Conservation (phyloP, 2,329 filamentous ascomycete species). For the Beauveria scarabaeidicola region DNA sequence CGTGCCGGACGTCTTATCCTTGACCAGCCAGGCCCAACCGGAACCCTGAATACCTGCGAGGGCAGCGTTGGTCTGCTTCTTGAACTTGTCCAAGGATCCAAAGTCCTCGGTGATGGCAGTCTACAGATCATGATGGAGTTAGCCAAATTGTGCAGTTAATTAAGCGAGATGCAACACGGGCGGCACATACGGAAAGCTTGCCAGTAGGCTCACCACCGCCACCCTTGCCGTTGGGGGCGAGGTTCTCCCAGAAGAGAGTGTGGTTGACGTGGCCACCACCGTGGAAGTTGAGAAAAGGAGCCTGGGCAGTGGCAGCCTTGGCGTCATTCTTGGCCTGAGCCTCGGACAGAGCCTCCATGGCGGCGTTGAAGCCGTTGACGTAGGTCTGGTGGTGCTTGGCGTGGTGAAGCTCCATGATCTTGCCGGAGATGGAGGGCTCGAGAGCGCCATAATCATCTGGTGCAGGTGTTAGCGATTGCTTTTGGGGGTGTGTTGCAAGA, state of each 20-base stretch:
- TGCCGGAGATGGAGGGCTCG: constrained; percentile 71
- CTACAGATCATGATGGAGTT: constrained; percentile 18
- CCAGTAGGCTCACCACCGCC: constrained; percentile 52
- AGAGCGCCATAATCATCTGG: constrained; percentile 94
- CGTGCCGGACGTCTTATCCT: constrained; percentile 54
- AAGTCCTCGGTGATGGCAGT: constrained; percentile 57
- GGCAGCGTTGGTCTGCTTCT: constrained; percentile 57
- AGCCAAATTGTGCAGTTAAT: not conserved
- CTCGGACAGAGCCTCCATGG: constrained; percentile 59
- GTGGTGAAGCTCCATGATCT: constrained; percentile 97
- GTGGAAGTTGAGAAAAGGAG: constrained; percentile 64
- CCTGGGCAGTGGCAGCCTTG: constrained; percentile 40
- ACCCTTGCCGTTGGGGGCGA: constrained; percentile 57
- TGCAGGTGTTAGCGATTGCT: not conserved
- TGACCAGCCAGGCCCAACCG: constrained; percentile 86
- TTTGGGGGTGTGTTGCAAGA: not conserved
- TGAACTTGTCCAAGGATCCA: constrained; percentile 56
- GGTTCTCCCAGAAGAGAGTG: constrained; percentile 77
- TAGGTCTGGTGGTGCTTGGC: constrained; percentile 92
- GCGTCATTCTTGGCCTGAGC: constrained; percentile 56
- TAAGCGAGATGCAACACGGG: not conserved
- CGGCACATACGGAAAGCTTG: constrained; percentile 46
- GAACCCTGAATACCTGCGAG: constrained; percentile 74
- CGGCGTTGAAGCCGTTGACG: constrained; percentile 79
- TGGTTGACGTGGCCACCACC: constrained; percentile 83